Evolutionary conservation across 768 basidiomycete species (phyloP).

Genomic region (Termitomyces bulborhizus): DNA sequence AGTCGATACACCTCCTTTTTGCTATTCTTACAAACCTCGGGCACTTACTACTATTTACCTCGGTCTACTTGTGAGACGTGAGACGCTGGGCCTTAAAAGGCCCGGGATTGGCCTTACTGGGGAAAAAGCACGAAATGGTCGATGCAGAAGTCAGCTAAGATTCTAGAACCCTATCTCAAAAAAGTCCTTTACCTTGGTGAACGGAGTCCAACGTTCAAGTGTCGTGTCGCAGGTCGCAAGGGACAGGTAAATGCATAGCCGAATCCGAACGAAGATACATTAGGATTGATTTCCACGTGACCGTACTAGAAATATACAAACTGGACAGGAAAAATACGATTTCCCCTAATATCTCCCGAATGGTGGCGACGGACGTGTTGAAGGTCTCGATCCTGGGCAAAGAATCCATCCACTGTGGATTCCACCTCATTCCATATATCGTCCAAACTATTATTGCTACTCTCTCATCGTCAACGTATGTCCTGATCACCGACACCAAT

Average conservation of each 20-base stretch:
- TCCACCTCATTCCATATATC: slow-evolving; percentile 88
- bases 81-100: neutral
- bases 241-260: no score
- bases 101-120: neutral
- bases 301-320: slow-evolving; percentile 1
- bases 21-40: neutral
- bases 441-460: slow-evolving; percentile 61
- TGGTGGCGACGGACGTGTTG: slow-evolving; percentile 51
- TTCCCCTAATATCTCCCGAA: slow-evolving; percentile 5
- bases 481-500: slow-evolving; percentile 89
- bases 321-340: slow-evolving; percentile 1
- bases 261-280: neutral
- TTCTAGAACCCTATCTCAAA: neutral
- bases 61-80: neutral
- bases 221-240: no score
- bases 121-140: neutral
- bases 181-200: neutral
- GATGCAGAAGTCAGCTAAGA: neutral
- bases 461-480: slow-evolving; percentile 80
- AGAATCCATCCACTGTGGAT: slow-evolving; percentile 89
- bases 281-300: slow-evolving; percentile 5
- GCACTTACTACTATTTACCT: neutral
- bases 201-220: neutral
- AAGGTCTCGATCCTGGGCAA: slow-evolving; percentile 82
- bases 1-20: neutral